Base-by-base conservation (phyloP, 208 protist genomes). In the Acanthamoeba culbertsoni region DNA sequence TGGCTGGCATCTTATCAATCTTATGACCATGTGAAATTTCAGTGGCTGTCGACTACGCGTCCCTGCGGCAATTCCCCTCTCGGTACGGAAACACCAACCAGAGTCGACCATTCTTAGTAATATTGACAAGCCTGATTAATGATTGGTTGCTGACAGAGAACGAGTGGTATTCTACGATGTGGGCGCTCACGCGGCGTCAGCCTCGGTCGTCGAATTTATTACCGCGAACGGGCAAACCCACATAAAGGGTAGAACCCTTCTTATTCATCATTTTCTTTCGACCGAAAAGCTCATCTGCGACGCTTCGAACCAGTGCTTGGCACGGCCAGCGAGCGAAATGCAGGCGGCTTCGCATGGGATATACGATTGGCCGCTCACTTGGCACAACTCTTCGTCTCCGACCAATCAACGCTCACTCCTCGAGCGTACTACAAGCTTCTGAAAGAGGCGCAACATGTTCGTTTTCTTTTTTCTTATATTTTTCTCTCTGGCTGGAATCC, bases 171-270 rank as follows among this genome's bases (percentile, higher is more conserved):
- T 86, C 75, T 86, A 42, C 48, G 75, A 55, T n/a, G 48, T 86
- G 4, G 75, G 75, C 75, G 42, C 75, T 8, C 75, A 86, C 75
- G 75, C 75, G n/a, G 75, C 75, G 5, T 86, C 75, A 35, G 75
- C 75, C 31, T 86, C 75, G 45, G 48, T 86, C 8, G 75, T 86
- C 31, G 75, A 86, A n/a, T 86, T 62, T 31, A 28, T 5, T 7
- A 86, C 42, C 16, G 45, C 33, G 12, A 43, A 86, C 28, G 48
- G 42, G 33, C 63, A 75, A 23, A 75, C 63, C 8, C 63, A 42
- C 28, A 23, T 75, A 12, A 75, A 45, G 28, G 63, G 63, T 75
- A 42, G 6, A 40, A 35, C 2, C 8, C 63, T n/a, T n/a, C n/a
- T n/a, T n/a, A 62, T n/a, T 46, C 6, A 8, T 55, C 7, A 46